A percentile compares a stretch with the other conserved stretches of the same genome.
phyloP scores from a whole-genome alignment of 306 rosid genomes.

The Quercus gilva region DNA sequence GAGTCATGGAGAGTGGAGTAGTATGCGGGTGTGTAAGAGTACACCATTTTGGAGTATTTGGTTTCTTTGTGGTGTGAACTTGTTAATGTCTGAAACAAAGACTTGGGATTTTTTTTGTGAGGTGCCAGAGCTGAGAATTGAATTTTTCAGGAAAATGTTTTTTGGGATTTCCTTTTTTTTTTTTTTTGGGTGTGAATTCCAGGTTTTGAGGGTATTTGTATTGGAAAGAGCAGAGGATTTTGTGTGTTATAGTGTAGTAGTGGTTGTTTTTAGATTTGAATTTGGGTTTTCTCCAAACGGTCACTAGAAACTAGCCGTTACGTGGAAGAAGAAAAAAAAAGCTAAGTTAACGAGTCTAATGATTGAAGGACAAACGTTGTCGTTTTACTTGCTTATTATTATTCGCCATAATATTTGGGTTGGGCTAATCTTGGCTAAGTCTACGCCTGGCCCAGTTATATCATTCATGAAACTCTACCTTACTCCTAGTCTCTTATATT shows the following conservation, averaged over 20 bases:
- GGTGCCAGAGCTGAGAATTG: slow-evolving; percentile 14
- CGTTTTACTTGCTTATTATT: neutral
- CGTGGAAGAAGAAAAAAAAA: neutral
- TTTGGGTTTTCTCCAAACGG: slow-evolving; percentile 44
- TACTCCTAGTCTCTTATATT: no score
- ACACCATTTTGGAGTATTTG: slow-evolving; percentile 54
- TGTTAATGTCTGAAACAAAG: neutral
- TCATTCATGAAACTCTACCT: no score
- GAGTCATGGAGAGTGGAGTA: slow-evolving; percentile 90
- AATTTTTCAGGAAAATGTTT: neutral
- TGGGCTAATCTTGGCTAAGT: no score
- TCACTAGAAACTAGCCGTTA: slow-evolving; percentile 67
- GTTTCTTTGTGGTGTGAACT: neutral
- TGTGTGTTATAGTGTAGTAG: neutral
- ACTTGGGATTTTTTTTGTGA: neutral
- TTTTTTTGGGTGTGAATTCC: neutral
- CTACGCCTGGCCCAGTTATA: no score
- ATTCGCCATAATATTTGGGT: no score
- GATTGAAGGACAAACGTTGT: neutral
- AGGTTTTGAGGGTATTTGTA: slow-evolving; percentile 17
- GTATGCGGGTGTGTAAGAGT: slow-evolving; percentile 81
- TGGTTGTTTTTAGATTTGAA: slow-evolving; percentile 32
- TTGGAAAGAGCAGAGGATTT: neutral
- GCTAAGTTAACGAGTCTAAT: neutral
- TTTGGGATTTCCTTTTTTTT: neutral